Evolutionary conservation across 176 grass and related monocot species (phyloP), one percentile per base, ranked within the genome.

Genomic region (Oryza meyeriana): DNA sequence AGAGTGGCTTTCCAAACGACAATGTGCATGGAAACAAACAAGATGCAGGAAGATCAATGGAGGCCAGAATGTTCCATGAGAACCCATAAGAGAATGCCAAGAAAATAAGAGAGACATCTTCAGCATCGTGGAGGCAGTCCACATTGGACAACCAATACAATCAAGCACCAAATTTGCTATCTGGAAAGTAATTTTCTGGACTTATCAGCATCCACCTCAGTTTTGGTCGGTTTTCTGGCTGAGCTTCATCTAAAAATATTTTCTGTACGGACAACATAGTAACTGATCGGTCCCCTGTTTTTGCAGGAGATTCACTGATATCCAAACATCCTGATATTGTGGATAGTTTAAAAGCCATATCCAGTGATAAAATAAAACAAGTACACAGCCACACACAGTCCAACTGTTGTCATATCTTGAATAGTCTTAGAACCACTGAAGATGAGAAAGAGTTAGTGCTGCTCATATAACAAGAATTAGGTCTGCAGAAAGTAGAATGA

Each of bases 71-170:
- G 17, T 75, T 55, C 58, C 72, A 12, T 52, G 26, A 41, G 44
- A 39, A 79, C 34, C 69, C 26, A 83, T 36, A 66, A 44, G 70
- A 75, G 12, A 70, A 80, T 61, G 9, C 27, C 27, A 74, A 55
- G 0, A 10, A 41, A 63, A 63, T 70, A 58, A 67, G 26, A 10
- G 42, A 26, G 22, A 63, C 55, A 78, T 44, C 44, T 83, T 20
- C 33, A 78, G 61, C 39, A 74, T 30, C 28, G 30, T 24, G 12
- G n/a, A 31, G 12, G 61, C 40, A 77, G 13, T 55, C 27, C 12
- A 52, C 30, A 72, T 32, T 57, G 1, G 13, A 83, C 7, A 72
- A 78, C 78, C 14, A 72, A 66, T 32, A 80, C 55, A 30, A 63
- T 25, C 58, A 80, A 66, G 34, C 39, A 79, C 12, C 9, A 6